Evolutionary conservation across 164 flowering plant genomes (phyloP).

Genomic region (Cinnamomum chago): DNA sequence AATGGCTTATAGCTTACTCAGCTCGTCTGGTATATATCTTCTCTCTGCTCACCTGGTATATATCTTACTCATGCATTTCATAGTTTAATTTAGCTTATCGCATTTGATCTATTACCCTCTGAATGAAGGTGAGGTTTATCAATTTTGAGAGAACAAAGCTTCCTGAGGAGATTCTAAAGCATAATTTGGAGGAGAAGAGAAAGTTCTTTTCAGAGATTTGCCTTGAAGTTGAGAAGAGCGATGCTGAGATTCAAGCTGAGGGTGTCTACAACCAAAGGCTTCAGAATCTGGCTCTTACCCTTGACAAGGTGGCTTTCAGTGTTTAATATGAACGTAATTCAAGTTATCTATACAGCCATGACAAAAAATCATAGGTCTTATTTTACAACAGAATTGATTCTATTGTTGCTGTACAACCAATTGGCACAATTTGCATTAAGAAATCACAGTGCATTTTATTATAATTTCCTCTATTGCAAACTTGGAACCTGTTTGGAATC

Average conservation of each 20-base stretch:
- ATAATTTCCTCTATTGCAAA: too few relatives aligned
- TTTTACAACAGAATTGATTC: too few relatives aligned
- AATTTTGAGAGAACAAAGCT: constrained; percentile 90
- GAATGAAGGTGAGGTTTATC: constrained; percentile 82
- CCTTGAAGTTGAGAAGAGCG: constrained; percentile 79
- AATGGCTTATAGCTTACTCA: constrained; percentile 93
- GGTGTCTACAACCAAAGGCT: constrained; percentile 99
- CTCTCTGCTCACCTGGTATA: constrained; percentile 66
- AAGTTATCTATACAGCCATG: too few relatives aligned
- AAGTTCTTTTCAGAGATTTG: constrained; percentile 72
- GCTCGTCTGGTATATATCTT: constrained; percentile 70
- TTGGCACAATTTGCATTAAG: too few relatives aligned
- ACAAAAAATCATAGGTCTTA: too few relatives aligned
- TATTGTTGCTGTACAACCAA: too few relatives aligned
- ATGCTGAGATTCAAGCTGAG: constrained; percentile 99
- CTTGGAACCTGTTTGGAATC: too few relatives aligned
- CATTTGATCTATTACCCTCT: constrained; percentile 6
- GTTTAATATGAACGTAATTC: not conserved
- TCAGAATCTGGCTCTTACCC: constrained; percentile 93
- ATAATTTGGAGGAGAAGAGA: constrained; percentile 89
- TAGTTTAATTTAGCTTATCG: not conserved
- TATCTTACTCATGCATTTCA: constrained; percentile 1
- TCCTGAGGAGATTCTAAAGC: constrained; percentile 79
- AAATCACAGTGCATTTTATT: too few relatives aligned
- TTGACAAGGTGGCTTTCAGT: constrained; percentile 66